Conservation (phyloP, 768 basidiomycete species). For the Tylopilus rubrobrunneus region DNA sequence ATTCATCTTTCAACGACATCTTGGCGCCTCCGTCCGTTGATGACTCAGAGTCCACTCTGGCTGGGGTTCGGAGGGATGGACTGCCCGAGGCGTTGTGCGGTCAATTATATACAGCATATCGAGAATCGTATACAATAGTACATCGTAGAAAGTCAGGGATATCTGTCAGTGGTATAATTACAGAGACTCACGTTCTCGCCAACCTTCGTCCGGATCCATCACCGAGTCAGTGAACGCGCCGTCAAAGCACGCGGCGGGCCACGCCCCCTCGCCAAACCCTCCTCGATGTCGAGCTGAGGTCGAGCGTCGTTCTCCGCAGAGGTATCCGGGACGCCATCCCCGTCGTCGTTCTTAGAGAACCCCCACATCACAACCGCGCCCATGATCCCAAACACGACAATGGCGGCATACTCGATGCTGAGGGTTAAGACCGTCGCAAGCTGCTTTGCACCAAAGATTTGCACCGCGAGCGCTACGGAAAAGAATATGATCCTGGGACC, state of each 20-base stretch:
- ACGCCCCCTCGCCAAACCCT: neutral
- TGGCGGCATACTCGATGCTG: constrained; percentile 1
- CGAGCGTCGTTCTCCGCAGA: neutral
- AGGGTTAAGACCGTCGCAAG: neutral
- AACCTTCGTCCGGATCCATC: too few relatives aligned
- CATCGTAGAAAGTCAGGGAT: too few relatives aligned
- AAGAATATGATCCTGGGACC: constrained; percentile 9
- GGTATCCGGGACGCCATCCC: neutral
- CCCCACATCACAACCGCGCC: neutral
- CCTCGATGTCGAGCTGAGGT: neutral
- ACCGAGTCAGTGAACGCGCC: too few relatives aligned
- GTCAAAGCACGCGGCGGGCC: too few relatives aligned
- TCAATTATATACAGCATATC: constrained; percentile 37
- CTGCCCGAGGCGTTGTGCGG: constrained; percentile 55
- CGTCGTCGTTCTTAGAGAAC: neutral
- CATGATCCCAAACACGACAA: neutral
- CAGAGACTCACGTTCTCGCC: too few relatives aligned
- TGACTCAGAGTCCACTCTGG: too few relatives aligned
- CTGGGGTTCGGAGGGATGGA: constrained; percentile 3
- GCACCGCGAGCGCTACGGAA: constrained; percentile 2
- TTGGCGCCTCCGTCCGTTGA: too few relatives aligned
- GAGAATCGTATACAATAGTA: too few relatives aligned
- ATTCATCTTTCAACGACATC: too few relatives aligned
- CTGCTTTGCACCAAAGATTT: constrained; percentile 5
- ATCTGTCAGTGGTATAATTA: too few relatives aligned